Percentiles rank a stretch among this genome's conserved stretches.
Evolutionary conservation across 1,139 yeast genomes (phyloP).

Genomic region (Pneumocystis murina): DNA sequence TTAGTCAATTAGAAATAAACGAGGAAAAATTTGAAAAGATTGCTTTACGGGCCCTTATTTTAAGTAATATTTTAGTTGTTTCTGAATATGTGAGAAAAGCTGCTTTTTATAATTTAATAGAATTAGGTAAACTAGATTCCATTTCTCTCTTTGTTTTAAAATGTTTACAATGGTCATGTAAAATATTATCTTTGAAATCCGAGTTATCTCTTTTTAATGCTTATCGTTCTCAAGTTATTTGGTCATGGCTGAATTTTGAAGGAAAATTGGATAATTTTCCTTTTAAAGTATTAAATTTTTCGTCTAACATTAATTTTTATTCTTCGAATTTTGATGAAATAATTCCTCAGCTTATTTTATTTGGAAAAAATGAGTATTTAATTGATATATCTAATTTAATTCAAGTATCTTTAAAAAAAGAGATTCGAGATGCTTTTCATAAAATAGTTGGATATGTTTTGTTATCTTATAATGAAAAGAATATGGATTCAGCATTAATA

Average conservation of each 20-base stretch:
- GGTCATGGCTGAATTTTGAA: constrained; percentile 28
- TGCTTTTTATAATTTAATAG: constrained; percentile 12
- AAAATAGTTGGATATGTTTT: constrained; percentile 12
- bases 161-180: constrained; percentile 8
- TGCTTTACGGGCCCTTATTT: neutral
- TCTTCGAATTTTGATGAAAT: constrained; percentile 18
- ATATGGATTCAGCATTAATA: neutral
- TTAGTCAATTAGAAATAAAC: neutral
- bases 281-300: constrained; percentile 26
- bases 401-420: constrained; percentile 3
- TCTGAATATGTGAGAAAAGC: constrained; percentile 3
- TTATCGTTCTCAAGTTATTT: constrained; percentile 27
- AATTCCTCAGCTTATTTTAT: constrained; percentile 11
- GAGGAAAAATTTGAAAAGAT: neutral
- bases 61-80: neutral
- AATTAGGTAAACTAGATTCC: constrained; percentile 1
- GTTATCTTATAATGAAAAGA: neutral
- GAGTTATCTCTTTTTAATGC: constrained; percentile 21
- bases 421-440: constrained; percentile 6
- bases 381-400: constrained; percentile 4
- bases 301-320: constrained; percentile 20
- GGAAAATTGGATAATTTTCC: constrained; percentile 27
- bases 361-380: constrained; percentile 8
- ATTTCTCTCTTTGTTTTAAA: constrained; percentile 3
- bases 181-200: constrained; percentile 1